A percentile compares a stretch with the other conserved stretches of the same genome.
These are phyloP conservation scores for Boletus pseudopeckii DNA, from an alignment of 768 basidiomycete genomes.

Conservation along the genomic window DNA sequence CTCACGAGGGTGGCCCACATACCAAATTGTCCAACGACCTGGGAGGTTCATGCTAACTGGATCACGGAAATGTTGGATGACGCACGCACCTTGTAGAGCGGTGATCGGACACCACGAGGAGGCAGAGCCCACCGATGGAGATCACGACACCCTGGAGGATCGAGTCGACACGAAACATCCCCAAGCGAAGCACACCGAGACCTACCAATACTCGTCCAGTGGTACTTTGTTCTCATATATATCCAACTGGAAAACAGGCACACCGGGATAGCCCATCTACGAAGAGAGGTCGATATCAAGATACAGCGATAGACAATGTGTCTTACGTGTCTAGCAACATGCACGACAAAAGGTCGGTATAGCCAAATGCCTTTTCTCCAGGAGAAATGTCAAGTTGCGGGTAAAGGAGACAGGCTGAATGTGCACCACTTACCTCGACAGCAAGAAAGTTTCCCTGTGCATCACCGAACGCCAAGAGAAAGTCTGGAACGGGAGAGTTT, in stretches of 20 bases:
- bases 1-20: slow-evolving; percentile 80
- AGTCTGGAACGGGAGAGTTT: slow-evolving; percentile 43
- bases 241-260: slow-evolving; percentile 79
- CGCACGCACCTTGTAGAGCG: slow-evolving; percentile 64
- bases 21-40: slow-evolving; percentile 82
- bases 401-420: background rate
- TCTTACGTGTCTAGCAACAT: slow-evolving; percentile 86
- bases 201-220: slow-evolving; percentile 72
- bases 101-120: slow-evolving; percentile 81
- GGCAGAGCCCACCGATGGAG: slow-evolving; percentile 67
- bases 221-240: slow-evolving; percentile 74
- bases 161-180: background rate
- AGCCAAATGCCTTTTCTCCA: slow-evolving; percentile 61
- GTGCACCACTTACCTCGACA: slow-evolving; percentile 50
- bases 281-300: background rate
- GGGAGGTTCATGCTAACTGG: background rate
- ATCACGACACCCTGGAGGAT: slow-evolving; percentile 59
- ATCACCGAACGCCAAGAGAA: slow-evolving; percentile 76
- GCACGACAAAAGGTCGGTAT: slow-evolving; percentile 82
- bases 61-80: background rate
- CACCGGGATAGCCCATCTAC: slow-evolving; percentile 83
- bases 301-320: background rate
- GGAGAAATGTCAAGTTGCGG: background rate
- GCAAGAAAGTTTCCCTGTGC: slow-evolving; percentile 86
- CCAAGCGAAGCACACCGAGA: background rate